Evolutionary conservation across 345 rosid genomes (phyloP), one percentile per base, ranked within the genome.

Genomic region (Salix brachista): DNA sequence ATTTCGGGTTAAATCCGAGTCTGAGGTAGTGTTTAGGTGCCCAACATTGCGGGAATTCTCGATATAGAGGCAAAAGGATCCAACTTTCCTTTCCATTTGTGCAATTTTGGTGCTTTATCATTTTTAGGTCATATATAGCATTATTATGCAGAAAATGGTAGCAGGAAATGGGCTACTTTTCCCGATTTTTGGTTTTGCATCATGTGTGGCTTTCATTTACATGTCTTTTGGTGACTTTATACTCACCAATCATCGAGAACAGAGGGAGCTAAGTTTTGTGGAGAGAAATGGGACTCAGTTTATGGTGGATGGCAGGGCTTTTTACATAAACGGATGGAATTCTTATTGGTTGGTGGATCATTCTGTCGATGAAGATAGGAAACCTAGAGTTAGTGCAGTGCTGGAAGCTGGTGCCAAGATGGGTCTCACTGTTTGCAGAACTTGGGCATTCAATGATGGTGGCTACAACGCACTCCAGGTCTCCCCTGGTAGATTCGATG

Each of bases 401-500:
- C 86, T 95, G 77, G 86, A 88, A 69, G 90, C 93, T 71, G 96
- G 94, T 64, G 87, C 96, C 32, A 88, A 88, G 84, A 91, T 95
- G 98, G 99, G 98, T 73, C 89, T 95, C 79, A 89, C 98, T n/a
- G 93, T 95, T 72, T 95, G 98, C 73, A 80, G 99, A 80, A 87
- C 96, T 25, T 95, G 99, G 99, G 99, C 99, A 8, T 95, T 95
- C 76, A 95, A 88, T 80, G 99, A 95, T 77, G 98, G 99, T 54
- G 93, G 86, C 65, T 90, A 93, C 83, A 84, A 95, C 79, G 97
- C 98, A 48, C 98, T 95, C 68, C 98, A 95, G 89, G 83, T 90
- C 81, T 89, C 96, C 75, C 99, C 98, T 70, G 97, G 97, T 8
- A 85, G 76, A 70, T 95, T 93, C 56, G 94, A 95, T 85, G 99